These are phyloP conservation scores for Carex parvula DNA, from an alignment of 176 grass and related monocot species.

Conservation along the genomic window DNA sequence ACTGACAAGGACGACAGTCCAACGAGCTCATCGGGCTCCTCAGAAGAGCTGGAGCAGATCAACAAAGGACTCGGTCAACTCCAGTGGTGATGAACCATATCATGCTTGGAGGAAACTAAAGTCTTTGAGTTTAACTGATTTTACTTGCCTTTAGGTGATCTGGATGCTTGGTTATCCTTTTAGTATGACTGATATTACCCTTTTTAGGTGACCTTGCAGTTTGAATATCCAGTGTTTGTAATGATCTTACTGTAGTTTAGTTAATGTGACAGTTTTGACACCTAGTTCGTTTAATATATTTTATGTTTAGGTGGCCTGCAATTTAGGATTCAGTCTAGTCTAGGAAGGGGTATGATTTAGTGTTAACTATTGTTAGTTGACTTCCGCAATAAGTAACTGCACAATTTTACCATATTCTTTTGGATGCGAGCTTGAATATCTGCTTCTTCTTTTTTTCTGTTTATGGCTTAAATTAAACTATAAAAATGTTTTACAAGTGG, in stretches of 20 bases:
- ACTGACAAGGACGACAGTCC: slow-evolving; percentile 41
- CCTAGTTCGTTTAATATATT: neutral
- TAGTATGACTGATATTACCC: slow-evolving; percentile 3
- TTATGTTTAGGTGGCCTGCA: neutral
- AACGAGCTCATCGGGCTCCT: slow-evolving; percentile 62
- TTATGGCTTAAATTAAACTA: neutral
- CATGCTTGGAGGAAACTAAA: neutral
- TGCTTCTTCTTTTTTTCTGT: no score
- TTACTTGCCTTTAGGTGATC: neutral
- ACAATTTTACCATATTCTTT: neutral
- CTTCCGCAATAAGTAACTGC: neutral
- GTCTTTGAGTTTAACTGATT: neutral
- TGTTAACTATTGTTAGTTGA: neutral
- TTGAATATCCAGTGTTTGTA: neutral
- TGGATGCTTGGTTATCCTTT: neutral
- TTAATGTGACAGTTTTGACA: neutral
- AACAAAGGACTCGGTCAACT: slow-evolving; percentile 39
- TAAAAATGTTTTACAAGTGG: no score
- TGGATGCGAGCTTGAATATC: neutral
- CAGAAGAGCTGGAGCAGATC: slow-evolving; percentile 53
- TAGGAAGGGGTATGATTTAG: neutral
- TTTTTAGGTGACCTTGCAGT: neutral
- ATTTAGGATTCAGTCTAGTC: neutral
- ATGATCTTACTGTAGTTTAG: slow-evolving; percentile 11
- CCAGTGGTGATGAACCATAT: slow-evolving; percentile 38